Evolutionary conservation across 2,329 filamentous ascomycete genomes (phyloP), one percentile per base, ranked within the genome.

Genomic region (Botrytis elliptica): DNA sequence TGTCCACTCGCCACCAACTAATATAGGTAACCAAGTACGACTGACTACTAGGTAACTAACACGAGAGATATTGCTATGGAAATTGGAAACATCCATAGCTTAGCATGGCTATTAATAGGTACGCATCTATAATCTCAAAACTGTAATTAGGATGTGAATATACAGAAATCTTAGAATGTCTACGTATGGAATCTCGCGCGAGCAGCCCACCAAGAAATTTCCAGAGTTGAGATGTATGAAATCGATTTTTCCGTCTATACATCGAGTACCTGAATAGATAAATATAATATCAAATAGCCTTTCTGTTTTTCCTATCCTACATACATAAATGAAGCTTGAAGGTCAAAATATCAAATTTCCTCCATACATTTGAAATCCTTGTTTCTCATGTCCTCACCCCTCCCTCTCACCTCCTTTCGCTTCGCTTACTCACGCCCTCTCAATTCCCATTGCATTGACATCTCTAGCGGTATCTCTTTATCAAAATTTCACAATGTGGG

Each of bases 401-500:
- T 52, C 52, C n/a, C 25, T 16, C 49, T 12, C 52, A 18, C 52
- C n/a, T 57, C n/a, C 52, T 57, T 57, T 57, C 52, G 14, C n/a
- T 57, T 57, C 52, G n/a, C 52, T 57, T 57, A 57, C n/a, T 18
- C 49, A n/a, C 49, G 1, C 12, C 12, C 0, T 55, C 49, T 7
- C 25, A n/a, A n/a, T n/a, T 55, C 12, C 2, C 25, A 6, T 52
- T 55, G 25, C 49, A n/a, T n/a, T n/a, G 25, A 16, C 49, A 0
- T 55, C 5, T 55, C 49, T 55, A 55, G 4, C 5, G 12, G 12
- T 52, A n/a, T 16, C n/a, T 14, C 12, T 52, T 52, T 0, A 52
- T 52, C 25, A 1, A 1, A 16, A n/a, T 3, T n/a, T 0, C 16
- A 7, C 12, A n/a, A 55, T 55, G 25, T n/a, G 25, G 5, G 12